Base-by-base conservation (phyloP, 805 yeast genomes). In the Torulaspora quercuum region DNA sequence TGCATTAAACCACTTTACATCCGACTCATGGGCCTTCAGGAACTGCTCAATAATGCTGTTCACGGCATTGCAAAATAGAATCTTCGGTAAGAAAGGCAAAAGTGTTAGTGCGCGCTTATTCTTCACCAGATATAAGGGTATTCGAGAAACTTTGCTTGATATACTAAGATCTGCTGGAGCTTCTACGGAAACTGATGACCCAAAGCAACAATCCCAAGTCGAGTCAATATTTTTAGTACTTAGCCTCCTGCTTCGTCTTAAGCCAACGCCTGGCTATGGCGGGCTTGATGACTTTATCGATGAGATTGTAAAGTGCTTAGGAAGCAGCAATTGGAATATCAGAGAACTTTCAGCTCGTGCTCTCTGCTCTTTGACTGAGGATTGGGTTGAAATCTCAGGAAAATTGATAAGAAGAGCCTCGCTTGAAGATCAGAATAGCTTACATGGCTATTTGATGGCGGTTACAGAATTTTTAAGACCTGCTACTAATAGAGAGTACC, bases 11-110 rank as follows among this genome's bases (percentile, higher is more conserved):
- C 71, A 78, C 22, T 86, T 90, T 59, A 69, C 75, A 1, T 76
- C 84, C 2, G 64, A 70, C 2, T 67, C 78, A 15, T 90, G 97
- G 97, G 78, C 95, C 0, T 72, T 90, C 17, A 71, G 95, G 53
- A 90, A 90, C 56, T 86, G 97, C 59, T 87, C 95, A 0, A 82
- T 89, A 12, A 92, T 90, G 97, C 68, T 90, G 25, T 90, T 88
- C 57, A 80, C 95, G 1, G 79, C 95, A 0, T 61, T 90, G 26
- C 92, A 86, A 51, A 82, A 80, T 41, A 70, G 90, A 42, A 53
- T 92, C 4, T 89, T 90, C 61, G 94, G 94, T 1, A 73, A 72
- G 56, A 37, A 48, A 23, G 63, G 63, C 10, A 68, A 68, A 42
- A 57, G 55, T 36, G 42, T 67, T 41, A 69, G 80, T 16, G 81